Evolutionary conservation across 495 filamentous ascomycete genomes (phyloP), one percentile per base, ranked within the genome.

Genomic region (Tetracladium setigerum): DNA sequence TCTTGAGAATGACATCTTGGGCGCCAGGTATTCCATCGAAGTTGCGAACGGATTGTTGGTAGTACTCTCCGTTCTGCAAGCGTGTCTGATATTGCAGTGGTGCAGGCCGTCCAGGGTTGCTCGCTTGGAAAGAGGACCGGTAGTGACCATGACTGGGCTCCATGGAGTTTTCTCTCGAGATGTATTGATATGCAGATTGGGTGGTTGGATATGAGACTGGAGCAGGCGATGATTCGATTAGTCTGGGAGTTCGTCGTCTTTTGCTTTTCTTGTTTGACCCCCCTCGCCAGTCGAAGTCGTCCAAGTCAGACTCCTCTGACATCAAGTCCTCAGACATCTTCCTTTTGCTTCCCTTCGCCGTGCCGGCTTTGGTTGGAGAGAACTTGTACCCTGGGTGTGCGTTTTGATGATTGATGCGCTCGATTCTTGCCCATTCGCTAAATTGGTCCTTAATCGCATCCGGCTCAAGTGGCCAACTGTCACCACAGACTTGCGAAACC

Each of bases 301-400:
- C 63, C 33, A 69, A 59, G 32, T 70, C 66, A 40, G 61, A 65
- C 27, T 70, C 72, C 19, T 68, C 68, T 17, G 59, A 67, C 32
- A 63, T 64, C 11, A 19, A 30, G n/a, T 56, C 53, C 30, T 50
- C 33, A n/a, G 47, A 49, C 12, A 42, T 17, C 53, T 75, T 80
- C 43, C 69, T 66, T 51, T 75, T 81, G 47, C 70, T 35, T 19
- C 22, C 33, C 30, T 71, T 80, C 18, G 30, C 32, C 31, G 49
- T 59, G 30, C 67, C 65, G 19, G 82, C 70, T 63, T 95, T 95
- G 41, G 81, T 74, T 2, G 92, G 92, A 32, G 87, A 83, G 67
- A 97, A 98, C 64, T 95, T 97, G 71, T 98, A 98, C 27, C 83
- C 83, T 1, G 92, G 92, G 57, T 94, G 87, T 10, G 91, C 87